A percentile compares a stretch with the other conserved stretches of the same genome.
phyloP scores from a whole-genome alignment of 345 rosid genomes.

The Kernera saxatilis region DNA sequence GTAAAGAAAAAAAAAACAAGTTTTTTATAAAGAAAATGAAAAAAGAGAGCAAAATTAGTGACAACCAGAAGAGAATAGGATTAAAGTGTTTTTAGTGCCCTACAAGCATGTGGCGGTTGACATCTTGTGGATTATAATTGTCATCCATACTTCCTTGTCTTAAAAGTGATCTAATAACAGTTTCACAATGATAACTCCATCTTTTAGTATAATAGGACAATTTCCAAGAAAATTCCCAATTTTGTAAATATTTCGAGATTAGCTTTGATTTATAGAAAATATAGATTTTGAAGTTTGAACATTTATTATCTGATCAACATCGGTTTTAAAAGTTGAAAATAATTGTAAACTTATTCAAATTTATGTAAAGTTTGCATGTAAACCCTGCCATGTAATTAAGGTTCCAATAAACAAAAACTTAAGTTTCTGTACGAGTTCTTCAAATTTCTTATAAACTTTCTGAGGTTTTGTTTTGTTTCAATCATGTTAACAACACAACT shows the following conservation, averaged over 20 bases:
- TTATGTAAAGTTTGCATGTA: neutral
- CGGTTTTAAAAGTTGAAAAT: neutral
- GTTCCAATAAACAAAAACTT: neutral
- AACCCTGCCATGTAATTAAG: neutral
- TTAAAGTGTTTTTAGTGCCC: constrained; percentile 23
- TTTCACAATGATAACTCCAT: constrained; percentile 12
- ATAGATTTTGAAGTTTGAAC: neutral
- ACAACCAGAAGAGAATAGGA: constrained; percentile 22
- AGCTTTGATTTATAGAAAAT: neutral
- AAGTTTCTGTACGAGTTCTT: neutral
- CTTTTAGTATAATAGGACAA: neutral
- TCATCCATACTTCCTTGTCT: constrained; percentile 26
- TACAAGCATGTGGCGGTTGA: constrained; percentile 29
- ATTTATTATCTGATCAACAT: neutral
- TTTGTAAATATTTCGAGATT: neutral
- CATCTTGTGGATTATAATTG: constrained; percentile 23
- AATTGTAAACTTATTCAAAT: neutral
- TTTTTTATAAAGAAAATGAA: neutral
- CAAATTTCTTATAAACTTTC: neutral
- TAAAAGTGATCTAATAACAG: constrained; percentile 17
- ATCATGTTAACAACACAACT: neutral
- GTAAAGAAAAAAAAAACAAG: neutral
- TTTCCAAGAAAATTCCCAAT: neutral
- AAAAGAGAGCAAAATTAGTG: constrained; percentile 17
- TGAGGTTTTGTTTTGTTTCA: neutral